phyloP scores from a whole-genome alignment of 495 filamentous ascomycete genomes.

The Venustampulla echinocandica region DNA sequence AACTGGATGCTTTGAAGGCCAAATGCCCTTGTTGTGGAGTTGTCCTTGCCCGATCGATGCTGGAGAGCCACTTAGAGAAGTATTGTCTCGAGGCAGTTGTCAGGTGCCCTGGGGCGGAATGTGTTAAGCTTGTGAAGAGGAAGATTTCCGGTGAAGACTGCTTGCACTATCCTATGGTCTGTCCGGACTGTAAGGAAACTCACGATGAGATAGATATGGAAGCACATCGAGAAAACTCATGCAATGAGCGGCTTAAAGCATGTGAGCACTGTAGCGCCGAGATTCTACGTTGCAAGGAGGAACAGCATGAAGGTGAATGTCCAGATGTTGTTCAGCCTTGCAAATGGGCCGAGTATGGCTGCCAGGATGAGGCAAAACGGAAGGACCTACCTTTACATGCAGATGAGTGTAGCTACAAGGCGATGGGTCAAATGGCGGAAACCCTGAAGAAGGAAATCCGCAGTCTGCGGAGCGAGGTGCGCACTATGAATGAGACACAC shows the following conservation, averaged over 20 bases:
- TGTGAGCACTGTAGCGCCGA: slow-evolving; percentile 32
- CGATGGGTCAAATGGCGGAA: slow-evolving; percentile 30
- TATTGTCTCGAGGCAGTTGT: slow-evolving; percentile 63
- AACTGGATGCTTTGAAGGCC: slow-evolving; percentile 70
- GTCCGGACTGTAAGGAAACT: slow-evolving; percentile 35
- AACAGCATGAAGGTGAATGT: slow-evolving; percentile 35
- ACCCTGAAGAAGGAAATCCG: slow-evolving; percentile 23
- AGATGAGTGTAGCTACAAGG: slow-evolving; percentile 24
- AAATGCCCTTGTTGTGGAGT: slow-evolving; percentile 68
- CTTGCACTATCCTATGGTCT: slow-evolving; percentile 37
- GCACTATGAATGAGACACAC: slow-evolving; percentile 25
- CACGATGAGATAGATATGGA: slow-evolving; percentile 33
- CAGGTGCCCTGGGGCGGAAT: slow-evolving; percentile 45
- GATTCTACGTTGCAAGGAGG: slow-evolving; percentile 31
- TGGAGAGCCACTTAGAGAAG: slow-evolving; percentile 64
- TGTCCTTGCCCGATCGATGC: slow-evolving; percentile 52
- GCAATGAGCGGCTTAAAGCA: slow-evolving; percentile 25
- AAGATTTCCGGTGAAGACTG: slow-evolving; percentile 34
- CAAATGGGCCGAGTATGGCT: slow-evolving; percentile 35
- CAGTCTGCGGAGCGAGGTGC: slow-evolving; percentile 27
- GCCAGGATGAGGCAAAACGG: slow-evolving; percentile 26
- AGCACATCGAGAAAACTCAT: slow-evolving; percentile 31
- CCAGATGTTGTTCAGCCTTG: slow-evolving; percentile 30
- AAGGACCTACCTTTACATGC: slow-evolving; percentile 26
- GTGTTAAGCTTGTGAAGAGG: slow-evolving; percentile 32